Conservation (phyloP, 768 basidiomycete genomes). For the Flagelloscypha sp. region DNA sequence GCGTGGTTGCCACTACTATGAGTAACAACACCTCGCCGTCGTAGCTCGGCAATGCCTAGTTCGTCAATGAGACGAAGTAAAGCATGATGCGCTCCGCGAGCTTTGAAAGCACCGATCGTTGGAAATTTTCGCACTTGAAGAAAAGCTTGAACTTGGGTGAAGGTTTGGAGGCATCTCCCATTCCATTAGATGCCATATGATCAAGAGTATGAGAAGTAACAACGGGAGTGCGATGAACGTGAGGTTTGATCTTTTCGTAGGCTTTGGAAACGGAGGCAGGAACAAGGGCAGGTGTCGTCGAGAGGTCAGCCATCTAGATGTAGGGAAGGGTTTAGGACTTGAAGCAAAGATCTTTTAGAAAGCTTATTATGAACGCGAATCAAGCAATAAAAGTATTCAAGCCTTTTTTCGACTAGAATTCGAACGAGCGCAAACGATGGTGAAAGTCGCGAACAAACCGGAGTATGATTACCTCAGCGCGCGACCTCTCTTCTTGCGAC, state of each 20-base stretch:
- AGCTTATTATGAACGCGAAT: no score
- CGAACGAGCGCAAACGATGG: no score
- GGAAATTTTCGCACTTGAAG: conserved; percentile 12
- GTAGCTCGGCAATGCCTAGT: conserved; percentile 5
- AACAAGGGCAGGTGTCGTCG: conserved; percentile 7
- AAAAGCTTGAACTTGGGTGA: conserved; percentile 6
- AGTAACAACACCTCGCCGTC: conserved; percentile 8
- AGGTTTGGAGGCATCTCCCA: conserved; percentile 5
- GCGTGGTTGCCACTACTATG: conserved; percentile 12
- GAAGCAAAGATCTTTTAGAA: no score
- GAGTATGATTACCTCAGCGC: no score
- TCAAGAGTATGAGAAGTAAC: conserved; percentile 5
- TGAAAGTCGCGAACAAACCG: no score
- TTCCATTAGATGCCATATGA: conserved; percentile 8
- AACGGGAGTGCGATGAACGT: conserved; percentile 10
- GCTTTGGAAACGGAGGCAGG: conserved; percentile 8
- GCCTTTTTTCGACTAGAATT: no score
- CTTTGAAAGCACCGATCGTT: conserved; percentile 11
- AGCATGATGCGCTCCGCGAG: conserved; percentile 10
- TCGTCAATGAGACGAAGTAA: conserved; percentile 7
- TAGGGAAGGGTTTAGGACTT: no score
- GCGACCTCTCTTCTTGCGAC: no score
- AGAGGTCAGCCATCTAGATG: conserved; percentile 9
- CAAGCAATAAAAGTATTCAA: no score
- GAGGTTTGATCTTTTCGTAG: conserved; percentile 3